Evolutionary conservation across 345 rosid species (phyloP).

Genomic region (Rhodamnia rubescens): DNA sequence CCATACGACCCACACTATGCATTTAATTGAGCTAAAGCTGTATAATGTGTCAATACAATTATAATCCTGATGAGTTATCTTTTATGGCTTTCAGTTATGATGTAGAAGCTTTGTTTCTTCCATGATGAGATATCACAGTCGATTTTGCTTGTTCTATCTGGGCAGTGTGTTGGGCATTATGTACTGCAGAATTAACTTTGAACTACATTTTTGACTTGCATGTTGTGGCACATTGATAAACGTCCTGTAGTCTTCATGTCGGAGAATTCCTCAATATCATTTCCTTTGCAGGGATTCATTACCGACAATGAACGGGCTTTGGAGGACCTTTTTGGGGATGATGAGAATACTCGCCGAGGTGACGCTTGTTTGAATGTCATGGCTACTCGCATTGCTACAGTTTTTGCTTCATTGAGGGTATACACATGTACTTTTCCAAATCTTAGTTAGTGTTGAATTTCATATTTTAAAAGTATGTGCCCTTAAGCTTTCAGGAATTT

Average conservation of each 20-base stretch:
- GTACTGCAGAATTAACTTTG: not conserved
- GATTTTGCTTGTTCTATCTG: not conserved
- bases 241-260: not conserved
- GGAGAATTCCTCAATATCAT: not conserved
- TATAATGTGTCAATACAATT: not conserved
- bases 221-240: not conserved
- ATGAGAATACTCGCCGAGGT: conserved; percentile 67
- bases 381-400: conserved; percentile 94
- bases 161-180: not conserved
- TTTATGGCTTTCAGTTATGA: not conserved
- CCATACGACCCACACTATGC: not conserved
- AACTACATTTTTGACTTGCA: not conserved
- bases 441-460: conserved; percentile 1
- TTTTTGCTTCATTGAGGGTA: conserved; percentile 98
- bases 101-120: not conserved
- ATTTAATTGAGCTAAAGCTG: not conserved
- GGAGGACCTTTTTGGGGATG: conserved; percentile 82
- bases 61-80: not conserved
- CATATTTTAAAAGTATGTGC: not conserved
- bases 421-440: conserved; percentile 2
- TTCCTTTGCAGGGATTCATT: conserved; percentile 58
- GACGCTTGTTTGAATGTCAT: conserved; percentile 82
- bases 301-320: conserved; percentile 87
- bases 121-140: not conserved
- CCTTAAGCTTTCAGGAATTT: conserved; percentile 52